Base-by-base conservation (phyloP, 257 asterid genomes). In the Gynochthodes officinalis region DNA sequence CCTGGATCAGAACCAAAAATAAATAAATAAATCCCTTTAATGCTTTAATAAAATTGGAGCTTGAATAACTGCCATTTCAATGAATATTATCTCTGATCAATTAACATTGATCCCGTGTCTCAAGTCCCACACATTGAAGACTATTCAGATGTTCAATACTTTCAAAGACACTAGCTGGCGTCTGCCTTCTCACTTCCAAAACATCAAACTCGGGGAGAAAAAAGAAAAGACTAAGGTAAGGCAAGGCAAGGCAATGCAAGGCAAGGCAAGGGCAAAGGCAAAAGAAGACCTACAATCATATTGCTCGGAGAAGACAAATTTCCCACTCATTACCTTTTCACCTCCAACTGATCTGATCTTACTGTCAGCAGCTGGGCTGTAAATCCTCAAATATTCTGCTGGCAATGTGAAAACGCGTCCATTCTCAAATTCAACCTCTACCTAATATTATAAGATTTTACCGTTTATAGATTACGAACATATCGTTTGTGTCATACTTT, bases 311-410 rank as follows among this genome's bases (percentile, higher is more conserved):
- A 64, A 72, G 72, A 70, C 27, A 60, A 57, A 19, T 48, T 52
- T 49, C 46, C 27, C 11, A 40, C 44, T 25, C 39, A 63, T 57
- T 81, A 93, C 96, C 98, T 89, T 91, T 83, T 88, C 92, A 64
- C 91, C 97, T 64, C 86, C 87, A 48, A 89, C 83, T 27, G 90
- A 84, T 82, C 93, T 82, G 66, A 89, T 84, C 75, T 88, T 91
- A 81, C 95, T 87, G 80, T 89, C 94, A 40, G 83, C 98, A 39
- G 97, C 96, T 2, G 95, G 97, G 79, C 96, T 91, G 76, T 79
- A 81, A 44, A 93, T 74, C 81, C 91, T 85, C 82, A 91, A 80
- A 80, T 85, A 94, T 78, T 91, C 98, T 25, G 97, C 98, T 16
- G 96, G 81, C 48, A 91, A 82, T 78, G 58, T 75, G 78, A 82